Base-by-base conservation (phyloP, 805 yeast genomes). In the Yarrowia sp. region DNA sequence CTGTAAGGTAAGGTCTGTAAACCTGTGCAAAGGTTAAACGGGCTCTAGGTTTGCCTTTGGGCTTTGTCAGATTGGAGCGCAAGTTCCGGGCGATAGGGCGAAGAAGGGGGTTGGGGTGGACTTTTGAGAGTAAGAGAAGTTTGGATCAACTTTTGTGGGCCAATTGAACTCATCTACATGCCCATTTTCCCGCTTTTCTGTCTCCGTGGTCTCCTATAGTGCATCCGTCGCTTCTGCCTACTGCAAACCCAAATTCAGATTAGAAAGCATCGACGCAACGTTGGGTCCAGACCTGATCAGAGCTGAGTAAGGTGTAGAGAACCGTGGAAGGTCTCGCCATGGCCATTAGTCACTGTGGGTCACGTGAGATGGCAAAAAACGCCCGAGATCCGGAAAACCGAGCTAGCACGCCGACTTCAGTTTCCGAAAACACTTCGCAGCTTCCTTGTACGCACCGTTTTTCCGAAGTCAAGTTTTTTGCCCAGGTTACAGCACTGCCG, bases 1-100 rank as follows among this genome's bases (percentile, higher is more conserved):
- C 58, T 51, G 58, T 44, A 51, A 51, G 39, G 39, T 31, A 47
- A 47, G 39, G 56, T 47, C 56, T 47, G 56, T 32, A 47, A 47
- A 47, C 16, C 39, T 46, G 39, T 47, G 51, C 35, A 3, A 24
- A 44, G 51, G 24, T 42, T 27, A 44, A 47, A 13, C 9, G 3
- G 3, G 13, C 2, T 8, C 35, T 31, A 32, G 38, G 55, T 47
- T 46, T 31, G 25, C 21, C 21, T 42, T 42, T 42, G 49, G n/a
- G 32, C 49, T 14, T 25, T 25, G 21, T 24, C 13, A 41, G 46
- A 42, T 42, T 44, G 22, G 51, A 27, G 51, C 32, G 32, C 25
- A 31, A 32, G 18, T 12, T 12, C 25, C 18, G 29, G 6, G 21
- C 29, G 55, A 6, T 10, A 6, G 19, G 21, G 8, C 4, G 14